Evolutionary conservation across 2,329 filamentous ascomycete genomes (phyloP).

Genomic region (Sclerotinia subarctica): DNA sequence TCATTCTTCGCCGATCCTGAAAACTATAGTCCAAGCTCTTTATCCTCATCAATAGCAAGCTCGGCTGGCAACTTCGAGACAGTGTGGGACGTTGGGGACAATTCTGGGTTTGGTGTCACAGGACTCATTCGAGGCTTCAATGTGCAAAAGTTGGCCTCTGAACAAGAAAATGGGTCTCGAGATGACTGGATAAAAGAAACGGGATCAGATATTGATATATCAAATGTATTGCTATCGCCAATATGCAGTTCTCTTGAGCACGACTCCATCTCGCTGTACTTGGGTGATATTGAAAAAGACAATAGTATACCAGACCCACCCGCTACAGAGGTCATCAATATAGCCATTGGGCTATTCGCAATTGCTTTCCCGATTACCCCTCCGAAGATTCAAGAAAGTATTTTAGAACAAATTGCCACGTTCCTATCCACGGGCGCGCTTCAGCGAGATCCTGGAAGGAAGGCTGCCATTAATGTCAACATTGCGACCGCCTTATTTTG

Average conservation of each 20-base stretch:
- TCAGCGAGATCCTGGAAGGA: slow-evolving; percentile 82
- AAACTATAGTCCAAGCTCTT: slow-evolving; percentile 76
- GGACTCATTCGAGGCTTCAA: slow-evolving; percentile 78
- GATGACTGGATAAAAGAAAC: slow-evolving; percentile 52
- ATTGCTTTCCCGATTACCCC: slow-evolving; percentile 86
- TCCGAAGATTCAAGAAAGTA: slow-evolving; percentile 90
- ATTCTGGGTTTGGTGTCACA: slow-evolving; percentile 90
- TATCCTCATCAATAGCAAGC: slow-evolving; percentile 88
- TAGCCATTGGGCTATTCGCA: slow-evolving; percentile 89
- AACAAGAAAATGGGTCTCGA: slow-evolving; percentile 53
- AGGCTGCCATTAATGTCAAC: slow-evolving; percentile 88
- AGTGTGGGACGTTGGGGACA: slow-evolving; percentile 93
- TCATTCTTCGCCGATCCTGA: slow-evolving; percentile 92
- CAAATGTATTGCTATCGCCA: slow-evolving; percentile 61
- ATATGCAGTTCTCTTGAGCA: slow-evolving; percentile 84
- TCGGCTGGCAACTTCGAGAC: slow-evolving; percentile 87
- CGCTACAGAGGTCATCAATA: slow-evolving; percentile 89
- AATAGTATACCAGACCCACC: slow-evolving; percentile 67
- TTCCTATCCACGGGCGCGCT: slow-evolving; percentile 78
- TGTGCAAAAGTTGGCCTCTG: slow-evolving; percentile 66
- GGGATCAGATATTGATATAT: slow-evolving; percentile 63
- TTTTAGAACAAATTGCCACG: slow-evolving; percentile 87
- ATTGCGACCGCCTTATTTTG: slow-evolving; percentile 77
- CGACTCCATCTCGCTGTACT: slow-evolving; percentile 79
- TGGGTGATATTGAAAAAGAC: slow-evolving; percentile 47